Conservation (phyloP, 2,329 filamentous ascomycete species). For the Aspergillus novofumigatus region DNA sequence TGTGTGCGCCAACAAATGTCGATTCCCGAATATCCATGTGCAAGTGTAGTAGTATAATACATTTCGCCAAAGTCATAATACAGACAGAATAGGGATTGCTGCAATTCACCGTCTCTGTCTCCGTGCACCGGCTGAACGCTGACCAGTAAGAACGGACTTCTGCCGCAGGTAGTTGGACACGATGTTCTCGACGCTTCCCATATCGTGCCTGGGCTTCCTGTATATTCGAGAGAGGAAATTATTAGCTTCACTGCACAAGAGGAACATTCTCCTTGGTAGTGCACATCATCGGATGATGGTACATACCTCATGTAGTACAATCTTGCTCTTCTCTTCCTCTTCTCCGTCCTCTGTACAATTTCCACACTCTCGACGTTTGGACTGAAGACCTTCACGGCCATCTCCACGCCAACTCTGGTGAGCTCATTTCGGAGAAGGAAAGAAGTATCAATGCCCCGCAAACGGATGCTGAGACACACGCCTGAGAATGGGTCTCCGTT, state of each 20-base stretch:
- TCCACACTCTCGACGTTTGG: conserved; percentile 88
- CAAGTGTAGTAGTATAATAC: conserved; percentile 32
- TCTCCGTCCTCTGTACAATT: conserved; percentile 79
- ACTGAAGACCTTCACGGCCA: conserved; percentile 95
- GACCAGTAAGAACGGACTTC: conserved; percentile 43
- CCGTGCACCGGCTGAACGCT: conserved; percentile 8
- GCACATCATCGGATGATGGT: not conserved
- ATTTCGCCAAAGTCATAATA: conserved; percentile 20
- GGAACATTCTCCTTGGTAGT: not conserved
- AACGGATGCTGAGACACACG: conserved; percentile 79
- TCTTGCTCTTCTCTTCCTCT: conserved; percentile 79
- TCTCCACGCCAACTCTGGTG: conserved; percentile 84
- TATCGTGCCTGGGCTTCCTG: conserved; percentile 74
- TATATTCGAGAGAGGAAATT: conserved; percentile 4
- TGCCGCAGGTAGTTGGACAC: conserved; percentile 63
- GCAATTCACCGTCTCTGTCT: conserved; percentile 18
- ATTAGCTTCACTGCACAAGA: conserved; percentile 5
- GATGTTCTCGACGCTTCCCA: conserved; percentile 77
- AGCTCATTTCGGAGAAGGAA: conserved; percentile 83
- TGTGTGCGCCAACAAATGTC: not conserved
- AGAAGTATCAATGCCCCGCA: conserved; percentile 82
- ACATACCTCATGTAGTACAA: conserved; percentile 79
- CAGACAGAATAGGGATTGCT: conserved; percentile 1
- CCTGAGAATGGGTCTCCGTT: conserved; percentile 87
- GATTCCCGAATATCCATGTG: conserved; percentile 15